Evolutionary conservation across 1,139 yeast genomes (phyloP).

Genomic region (Hemisphaericaspora xylofermentans): DNA sequence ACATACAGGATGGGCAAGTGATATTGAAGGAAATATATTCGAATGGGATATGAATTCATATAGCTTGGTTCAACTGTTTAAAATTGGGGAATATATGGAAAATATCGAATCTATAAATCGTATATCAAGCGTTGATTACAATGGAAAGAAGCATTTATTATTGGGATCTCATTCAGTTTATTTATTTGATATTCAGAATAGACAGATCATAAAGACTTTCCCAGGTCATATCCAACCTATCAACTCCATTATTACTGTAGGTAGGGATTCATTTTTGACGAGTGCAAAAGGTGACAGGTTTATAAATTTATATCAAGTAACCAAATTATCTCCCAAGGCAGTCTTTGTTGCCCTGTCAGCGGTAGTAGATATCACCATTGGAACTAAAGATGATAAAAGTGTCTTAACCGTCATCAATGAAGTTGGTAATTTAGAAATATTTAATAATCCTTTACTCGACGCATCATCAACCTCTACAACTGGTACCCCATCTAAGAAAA

Average conservation of each 20-base stretch:
- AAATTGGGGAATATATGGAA: slow-evolving; percentile 39
- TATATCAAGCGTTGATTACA: slow-evolving; percentile 34
- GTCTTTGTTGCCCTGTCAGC: slow-evolving; percentile 71
- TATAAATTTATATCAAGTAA: slow-evolving; percentile 63
- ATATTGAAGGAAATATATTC: slow-evolving; percentile 56
- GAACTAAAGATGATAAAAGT: slow-evolving; percentile 34
- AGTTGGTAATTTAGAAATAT: slow-evolving; percentile 66
- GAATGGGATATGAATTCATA: slow-evolving; percentile 62
- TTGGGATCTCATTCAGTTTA: slow-evolving; percentile 65
- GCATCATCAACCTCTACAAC: slow-evolving; percentile 18
- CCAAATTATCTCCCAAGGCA: slow-evolving; percentile 38
- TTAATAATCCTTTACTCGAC: slow-evolving; percentile 50
- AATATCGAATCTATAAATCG: slow-evolving; percentile 33
- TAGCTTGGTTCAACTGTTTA: slow-evolving; percentile 40
- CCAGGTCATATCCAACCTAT: slow-evolving; percentile 78
- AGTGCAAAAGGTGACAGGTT: slow-evolving; percentile 79
- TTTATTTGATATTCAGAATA: slow-evolving; percentile 43
- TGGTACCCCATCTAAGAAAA: slow-evolving; percentile 24
- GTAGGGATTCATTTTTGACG: slow-evolving; percentile 53
- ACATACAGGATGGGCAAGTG: slow-evolving; percentile 63
- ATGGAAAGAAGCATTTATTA: slow-evolving; percentile 47
- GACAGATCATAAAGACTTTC: slow-evolving; percentile 44
- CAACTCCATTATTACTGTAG: slow-evolving; percentile 36
- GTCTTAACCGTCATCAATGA: slow-evolving; percentile 62
- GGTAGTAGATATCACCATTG: slow-evolving; percentile 44